Evolutionary conservation across 2,329 filamentous ascomycete genomes (phyloP).

Genomic region (Emmonsiellopsis sp.): DNA sequence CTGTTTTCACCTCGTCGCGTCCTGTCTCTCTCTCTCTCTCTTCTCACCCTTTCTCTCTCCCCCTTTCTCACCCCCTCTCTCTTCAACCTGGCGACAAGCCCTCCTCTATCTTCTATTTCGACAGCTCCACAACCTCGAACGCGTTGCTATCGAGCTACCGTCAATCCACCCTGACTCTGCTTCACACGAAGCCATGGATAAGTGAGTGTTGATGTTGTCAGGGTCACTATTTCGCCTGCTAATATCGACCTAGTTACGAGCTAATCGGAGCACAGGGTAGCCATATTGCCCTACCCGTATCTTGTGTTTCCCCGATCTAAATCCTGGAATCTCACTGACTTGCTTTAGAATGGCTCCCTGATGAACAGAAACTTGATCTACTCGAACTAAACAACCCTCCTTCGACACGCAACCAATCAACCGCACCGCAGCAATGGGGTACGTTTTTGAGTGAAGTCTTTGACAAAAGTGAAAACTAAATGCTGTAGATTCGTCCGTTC

Average conservation of each 20-base stretch:
- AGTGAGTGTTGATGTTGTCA: conserved; percentile 2
- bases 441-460: too few species aligned
- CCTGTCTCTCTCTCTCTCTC: too few species aligned
- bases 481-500: too few species aligned
- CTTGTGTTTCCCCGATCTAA: neutral
- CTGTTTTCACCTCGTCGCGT: too few species aligned
- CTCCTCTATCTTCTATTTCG: too few species aligned
- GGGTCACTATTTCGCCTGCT: neutral
- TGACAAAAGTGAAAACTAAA: too few species aligned
- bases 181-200: conserved; percentile 1
- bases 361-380: neutral
- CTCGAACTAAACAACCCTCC: neutral
- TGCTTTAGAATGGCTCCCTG: conserved; percentile 1
- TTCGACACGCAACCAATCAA: neutral
- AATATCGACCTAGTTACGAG: conserved; percentile 6
- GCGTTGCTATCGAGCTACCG: too few species aligned
- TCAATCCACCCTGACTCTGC: neutral
- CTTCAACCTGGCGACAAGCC: too few species aligned
- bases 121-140: too few species aligned
- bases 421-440: neutral
- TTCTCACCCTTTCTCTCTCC: too few species aligned
- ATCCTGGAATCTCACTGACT: neutral
- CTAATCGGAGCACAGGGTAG: conserved; percentile 7
- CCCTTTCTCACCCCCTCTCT: too few species aligned
- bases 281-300: neutral